Base-by-base conservation (phyloP, 805 yeast species). In the Metschnikowia borealis region DNA sequence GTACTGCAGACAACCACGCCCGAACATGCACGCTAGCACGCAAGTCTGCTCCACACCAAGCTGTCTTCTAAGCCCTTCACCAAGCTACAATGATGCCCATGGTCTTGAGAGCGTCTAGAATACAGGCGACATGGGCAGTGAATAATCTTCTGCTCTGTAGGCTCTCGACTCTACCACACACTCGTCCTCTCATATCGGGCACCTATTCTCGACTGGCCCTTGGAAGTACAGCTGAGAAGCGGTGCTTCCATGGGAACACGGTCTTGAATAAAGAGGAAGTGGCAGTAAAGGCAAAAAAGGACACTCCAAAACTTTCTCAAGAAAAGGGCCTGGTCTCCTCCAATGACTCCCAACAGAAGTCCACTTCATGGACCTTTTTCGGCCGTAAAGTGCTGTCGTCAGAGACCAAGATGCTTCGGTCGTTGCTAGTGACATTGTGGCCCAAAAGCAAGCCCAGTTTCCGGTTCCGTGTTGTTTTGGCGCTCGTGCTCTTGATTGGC, bases 401-500 rank as follows among this genome's bases (percentile, higher is more conserved):
- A 2, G 81, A 80, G 55, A 52, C 72, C 49, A 64, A 78, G 53
- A 89, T 89, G 66, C 68, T 89, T 50, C 76, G 73, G 58, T 84
- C 87, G 46, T 70, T 89, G 42, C 57, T 86, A 53, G 71, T 79
- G 14, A 89, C 89, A 50, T 77, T 89, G 14, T 89, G 96, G 96
- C 96, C 96, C 10, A 81, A 80, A 57, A 77, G 82, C 52, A 82
- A 85, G 51, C 74, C 79, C 4, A 76, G 83, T 48, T 85, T 85
- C 52, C 87, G 83, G 63, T 58, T 80, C 31, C 73, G 99, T 42
- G 98, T 94, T 1, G 68, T 86, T 0, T 55, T 87, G 6, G 97
- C 98, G 0, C 64, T 94, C 15, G 59, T 83, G 0, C 71, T 94
- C 50, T 75, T 94, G 52, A 79, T 94, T 3, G 82, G 83, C 0